Base-by-base conservation (phyloP, 768 basidiomycete genomes). In the Pisolithus albus region DNA sequence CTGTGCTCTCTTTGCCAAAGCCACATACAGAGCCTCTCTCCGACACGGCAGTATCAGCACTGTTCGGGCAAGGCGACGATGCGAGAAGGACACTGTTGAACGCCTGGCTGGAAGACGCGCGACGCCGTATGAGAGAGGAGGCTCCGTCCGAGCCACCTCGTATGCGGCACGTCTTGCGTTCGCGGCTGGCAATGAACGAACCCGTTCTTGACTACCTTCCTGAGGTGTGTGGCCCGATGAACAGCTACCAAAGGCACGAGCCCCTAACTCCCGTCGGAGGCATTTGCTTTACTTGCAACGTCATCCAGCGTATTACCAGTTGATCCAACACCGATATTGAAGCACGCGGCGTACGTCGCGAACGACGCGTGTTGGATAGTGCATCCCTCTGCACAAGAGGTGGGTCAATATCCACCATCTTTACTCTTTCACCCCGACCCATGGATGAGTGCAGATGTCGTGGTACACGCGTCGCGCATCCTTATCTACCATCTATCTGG, bases 381-480 rank as follows among this genome's bases (percentile, higher is more conserved):
- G 5, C 74, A 76, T 2, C 83, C 87, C 50, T 50, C 70, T 4
- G 76, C 77, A 1, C 63, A 79, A 28, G 83, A 83, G 59, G 88
- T 88, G 61, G 42, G 77, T 67, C 8, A 3, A 1, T 15, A 26
- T 13, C 45, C 15, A 18, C 11, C 37, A 7, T 18, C 15, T 32
- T 32, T 34, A 2, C 10, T 40, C 38, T 21, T 19, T 39, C 19
- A 28, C 34, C 21, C 9, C n/a, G 4, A 28, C 15, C 24, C 5
- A 50, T 46, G 52, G 24, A 51, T 30, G 5, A 13, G 13, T 34
- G 15, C 50, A 90, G 88, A 68, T 81, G 47, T 72, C 77, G 7
- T 92, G 89, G 89, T 90, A 90, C 64, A 70, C 82, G 6, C 78
- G 73, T 34, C 74, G 90, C 32, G 80, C 78, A 0, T 78, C 85